These are phyloP conservation scores for Deinandra increscens DNA, from an alignment of 129 eudicot genomes.

Conservation along the genomic window DNA sequence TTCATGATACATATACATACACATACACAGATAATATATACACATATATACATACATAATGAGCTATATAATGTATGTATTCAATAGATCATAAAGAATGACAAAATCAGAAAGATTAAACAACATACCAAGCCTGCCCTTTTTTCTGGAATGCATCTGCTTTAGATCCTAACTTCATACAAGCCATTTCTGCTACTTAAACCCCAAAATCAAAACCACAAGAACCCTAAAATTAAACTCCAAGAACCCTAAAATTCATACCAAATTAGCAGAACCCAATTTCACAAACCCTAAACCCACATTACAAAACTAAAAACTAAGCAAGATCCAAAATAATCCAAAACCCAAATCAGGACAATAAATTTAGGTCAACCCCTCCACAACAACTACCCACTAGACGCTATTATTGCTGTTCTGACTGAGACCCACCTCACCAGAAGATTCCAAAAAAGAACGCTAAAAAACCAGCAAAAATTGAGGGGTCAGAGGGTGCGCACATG, in stretches of 20 bases:
- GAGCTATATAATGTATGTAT: neutral
- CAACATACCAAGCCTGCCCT: conserved; percentile 90
- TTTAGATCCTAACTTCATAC: conserved; percentile 95
- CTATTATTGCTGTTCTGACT: conserved; percentile 43
- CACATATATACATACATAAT: neutral
- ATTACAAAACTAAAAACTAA: conserved; percentile 24
- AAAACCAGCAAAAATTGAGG: conserved; percentile 23
- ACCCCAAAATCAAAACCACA: conserved; percentile 26
- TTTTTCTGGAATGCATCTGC: conserved; percentile 82
- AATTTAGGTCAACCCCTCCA: conserved; percentile 86
- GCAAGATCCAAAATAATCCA: conserved; percentile 26
- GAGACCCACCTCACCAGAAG: conserved; percentile 49
- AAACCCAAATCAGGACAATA: conserved; percentile 50
- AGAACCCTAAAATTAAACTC: conserved; percentile 26
- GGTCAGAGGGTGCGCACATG: conserved; percentile 38
- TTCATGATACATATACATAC: neutral
- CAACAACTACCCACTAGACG: conserved; percentile 41
- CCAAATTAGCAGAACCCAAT: conserved; percentile 22
- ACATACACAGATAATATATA: conserved; percentile 4
- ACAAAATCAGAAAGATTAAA: conserved; percentile 15
- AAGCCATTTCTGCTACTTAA: conserved; percentile 57
- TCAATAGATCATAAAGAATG: neutral
- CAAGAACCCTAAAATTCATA: conserved; percentile 37
- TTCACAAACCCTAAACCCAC: conserved; percentile 36
- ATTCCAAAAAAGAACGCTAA: conserved; percentile 60